phyloP scores from a whole-genome alignment of 768 basidiomycete species.

The Thelephora ganbajun region DNA sequence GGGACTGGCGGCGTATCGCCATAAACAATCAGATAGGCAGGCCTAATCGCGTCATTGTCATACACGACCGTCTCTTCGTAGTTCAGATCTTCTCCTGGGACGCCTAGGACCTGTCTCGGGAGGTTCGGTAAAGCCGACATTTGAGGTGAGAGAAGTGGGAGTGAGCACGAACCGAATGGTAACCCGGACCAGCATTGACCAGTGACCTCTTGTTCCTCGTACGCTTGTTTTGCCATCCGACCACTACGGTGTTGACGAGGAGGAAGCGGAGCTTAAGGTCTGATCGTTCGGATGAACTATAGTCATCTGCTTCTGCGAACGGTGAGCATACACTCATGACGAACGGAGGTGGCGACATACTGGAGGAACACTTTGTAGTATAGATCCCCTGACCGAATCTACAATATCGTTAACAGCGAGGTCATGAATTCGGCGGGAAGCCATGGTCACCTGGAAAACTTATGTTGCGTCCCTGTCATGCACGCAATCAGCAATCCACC shows the following conservation, averaged over 20 bases:
- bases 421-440: background rate
- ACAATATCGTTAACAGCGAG: background rate
- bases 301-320: conserved; percentile 51
- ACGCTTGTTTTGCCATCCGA: background rate
- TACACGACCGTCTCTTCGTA: conserved; percentile 65
- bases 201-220: conserved; percentile 25
- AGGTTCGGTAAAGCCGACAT: background rate
- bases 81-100: conserved; percentile 51
- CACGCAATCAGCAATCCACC: background rate
- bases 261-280: conserved; percentile 49
- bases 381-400: background rate
- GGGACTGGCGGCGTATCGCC: conserved; percentile 18
- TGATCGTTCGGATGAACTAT: conserved; percentile 32
- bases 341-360: conserved; percentile 11
- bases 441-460: background rate
- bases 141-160: background rate
- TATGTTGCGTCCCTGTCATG: background rate
- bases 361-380: background rate
- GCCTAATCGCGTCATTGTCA: conserved; percentile 55
- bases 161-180: conserved; percentile 40
- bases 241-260: conserved; percentile 61
- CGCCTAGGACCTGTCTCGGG: conserved; percentile 43
- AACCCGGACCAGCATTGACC: conserved; percentile 44
- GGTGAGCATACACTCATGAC: conserved; percentile 11
- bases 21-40: conserved; percentile 59